Evolutionary conservation across 257 asterid genomes (phyloP), one percentile per base, ranked within the genome.

Genomic region (Verbena officinalis): DNA sequence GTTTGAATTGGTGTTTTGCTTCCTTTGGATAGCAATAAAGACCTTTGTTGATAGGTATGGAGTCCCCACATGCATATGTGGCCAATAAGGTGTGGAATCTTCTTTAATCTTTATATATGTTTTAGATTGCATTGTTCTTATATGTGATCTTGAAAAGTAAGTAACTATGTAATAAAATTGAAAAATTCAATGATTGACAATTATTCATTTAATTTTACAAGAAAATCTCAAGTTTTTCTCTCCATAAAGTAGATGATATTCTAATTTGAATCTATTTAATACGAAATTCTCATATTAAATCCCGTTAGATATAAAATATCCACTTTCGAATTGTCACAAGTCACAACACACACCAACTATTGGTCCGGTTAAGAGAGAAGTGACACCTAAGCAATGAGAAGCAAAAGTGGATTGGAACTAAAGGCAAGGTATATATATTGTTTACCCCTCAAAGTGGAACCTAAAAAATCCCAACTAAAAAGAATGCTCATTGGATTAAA

Each of bases 361-460:
- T 9, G 40, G 11, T 36, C 40, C 40, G 36, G 3, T 30, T 2
- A 30, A 30, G 7, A 7, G 36, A 9, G 13, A 45, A 6, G 64
- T 55, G 33, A 27, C 5, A 5, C 48, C 66, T 56, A 50, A 39
- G 52, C 61, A 58, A 36, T 44, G 20, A 27, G 73, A 63, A 57
- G 27, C 75, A 68, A 67, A 57, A 68, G 81, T 67, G 71, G 59
- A 49, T 57, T 76, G 72, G 57, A 50, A 56, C 50, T 19, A 71
- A 76, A 67, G 69, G 62, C 62, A 60, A 70, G 67, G 71, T 52
- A 66, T 62, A 27, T 27, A 27, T 53, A 65, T 59, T 20, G 22
- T 44, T 64, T 45, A 43, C 21, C 67, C 73, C 75, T 31, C 72
- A 72, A 72, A 68, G 81, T 77, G 77, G 81, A 68, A 72, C 72